Base-by-base conservation (phyloP, 495 filamentous ascomycete species). In the Penicillium pancosmium region DNA sequence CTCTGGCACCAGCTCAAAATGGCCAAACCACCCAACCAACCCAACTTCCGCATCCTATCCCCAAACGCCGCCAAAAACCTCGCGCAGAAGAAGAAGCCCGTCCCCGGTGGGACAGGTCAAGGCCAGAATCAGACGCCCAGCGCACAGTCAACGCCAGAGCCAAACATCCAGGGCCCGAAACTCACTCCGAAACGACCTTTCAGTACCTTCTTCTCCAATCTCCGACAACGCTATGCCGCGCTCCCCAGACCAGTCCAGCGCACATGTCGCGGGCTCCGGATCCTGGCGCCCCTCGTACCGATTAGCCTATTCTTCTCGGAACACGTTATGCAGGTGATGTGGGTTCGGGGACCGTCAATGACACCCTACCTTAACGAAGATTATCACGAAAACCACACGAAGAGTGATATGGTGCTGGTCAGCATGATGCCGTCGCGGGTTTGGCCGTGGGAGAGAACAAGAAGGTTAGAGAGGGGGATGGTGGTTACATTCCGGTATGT, bases 311-410 rank as follows among this genome's bases (percentile, higher is more conserved):
- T 84, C 74, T 82, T 91, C 74, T 83, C 85, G 50, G 77, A 80
- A 48, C 78, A 88, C 63, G 76, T 91, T 52, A 78, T 81, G 50
- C 78, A 87, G 59, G 60, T 88, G 27, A 84, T 85, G 63, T 79
- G 79, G 73, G 85, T 92, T 61, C 77, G 73, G 27, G 90, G 90
- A 3, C 76, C 84, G 19, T 89, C 85, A 15, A 93, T 93, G 90
- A 90, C 88, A 54, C 90, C 90, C 0, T 88, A 84, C 69, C 66
- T 93, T 11, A 92, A 92, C 60, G 77, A 85, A 41, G 79, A 86
- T 49, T 87, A 74, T 67, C 78, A 86, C 41, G 71, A 81, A 60
- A 82, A 78, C 48, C 76, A 83, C 21, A 78, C 79, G 23, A 67
- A 80, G n/a, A 65, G 70, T 43, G 83, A 87, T 48, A 62, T 78